Evolutionary conservation across 2,329 filamentous ascomycete species (phyloP).

Genomic region (Neocatenulostroma microsporum): DNA sequence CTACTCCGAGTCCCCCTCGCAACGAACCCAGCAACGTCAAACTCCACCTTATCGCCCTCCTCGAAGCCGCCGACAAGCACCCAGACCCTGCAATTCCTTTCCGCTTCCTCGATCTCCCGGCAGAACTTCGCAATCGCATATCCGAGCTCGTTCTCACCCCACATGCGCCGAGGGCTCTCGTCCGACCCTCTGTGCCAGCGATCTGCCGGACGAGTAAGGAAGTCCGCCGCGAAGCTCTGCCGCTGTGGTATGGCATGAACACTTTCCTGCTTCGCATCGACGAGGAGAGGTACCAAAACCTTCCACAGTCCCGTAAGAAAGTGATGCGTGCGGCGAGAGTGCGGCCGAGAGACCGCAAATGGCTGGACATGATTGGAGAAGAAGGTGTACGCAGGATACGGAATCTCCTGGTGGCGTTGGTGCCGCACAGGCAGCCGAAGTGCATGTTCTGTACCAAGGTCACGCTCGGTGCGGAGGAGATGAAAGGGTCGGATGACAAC

Average conservation of each 20-base stretch:
- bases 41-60: background rate
- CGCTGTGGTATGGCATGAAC: conserved; percentile 3
- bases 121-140: conserved; percentile 8
- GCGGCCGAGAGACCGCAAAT: background rate
- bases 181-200: conserved; percentile 1
- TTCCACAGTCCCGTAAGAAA: background rate
- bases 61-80: conserved; percentile 1
- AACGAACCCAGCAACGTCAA: too few relatives aligned
- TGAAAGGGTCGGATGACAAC: too few relatives aligned
- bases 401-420: background rate
- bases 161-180: background rate
- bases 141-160: conserved; percentile 2
- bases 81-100: conserved; percentile 3
- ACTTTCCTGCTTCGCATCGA: background rate
- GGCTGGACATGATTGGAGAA: background rate
- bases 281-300: background rate
- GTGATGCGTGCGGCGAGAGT: background rate
- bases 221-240: conserved; percentile 3
- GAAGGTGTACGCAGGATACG: background rate
- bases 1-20: too few relatives aligned
- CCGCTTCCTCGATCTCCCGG: conserved; percentile 5
- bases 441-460: too few relatives aligned
- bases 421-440: background rate
- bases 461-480: too few relatives aligned
- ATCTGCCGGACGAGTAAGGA: conserved; percentile 1